Conservation (phyloP, 495 filamentous ascomycete species). For the Daldinia concentrica region DNA sequence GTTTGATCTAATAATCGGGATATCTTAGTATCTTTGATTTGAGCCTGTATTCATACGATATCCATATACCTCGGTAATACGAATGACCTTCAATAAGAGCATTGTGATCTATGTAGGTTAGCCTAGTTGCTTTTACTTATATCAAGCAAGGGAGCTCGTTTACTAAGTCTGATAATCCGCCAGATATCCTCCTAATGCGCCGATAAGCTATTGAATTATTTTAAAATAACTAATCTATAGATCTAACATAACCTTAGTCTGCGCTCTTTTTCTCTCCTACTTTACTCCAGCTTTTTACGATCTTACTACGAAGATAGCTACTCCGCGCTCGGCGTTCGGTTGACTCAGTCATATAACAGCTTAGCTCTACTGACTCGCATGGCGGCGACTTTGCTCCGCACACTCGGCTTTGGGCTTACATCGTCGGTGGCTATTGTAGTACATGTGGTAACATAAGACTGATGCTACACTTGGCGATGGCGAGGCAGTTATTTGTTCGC, state of each 20-base stretch:
- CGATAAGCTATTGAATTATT: too few species aligned
- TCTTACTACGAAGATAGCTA: slow-evolving; percentile 9
- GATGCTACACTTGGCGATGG: slow-evolving; percentile 14
- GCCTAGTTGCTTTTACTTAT: too few species aligned
- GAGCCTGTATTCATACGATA: too few species aligned
- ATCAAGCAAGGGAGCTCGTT: too few species aligned
- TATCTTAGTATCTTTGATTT: too few species aligned
- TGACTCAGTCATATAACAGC: slow-evolving; percentile 12
- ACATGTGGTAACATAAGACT: slow-evolving; percentile 10
- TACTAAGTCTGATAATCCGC: too few species aligned
- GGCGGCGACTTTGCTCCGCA: slow-evolving; percentile 8
- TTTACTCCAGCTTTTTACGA: background rate
- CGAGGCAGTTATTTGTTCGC: slow-evolving; percentile 11
- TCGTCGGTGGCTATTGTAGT: slow-evolving; percentile 8
- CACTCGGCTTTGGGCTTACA: slow-evolving; percentile 10
- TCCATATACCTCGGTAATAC: too few species aligned
- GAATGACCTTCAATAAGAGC: background rate
- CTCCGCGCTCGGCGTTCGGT: slow-evolving; percentile 6
- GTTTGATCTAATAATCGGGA: background rate
- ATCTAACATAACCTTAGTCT: too few species aligned
- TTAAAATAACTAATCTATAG: too few species aligned
- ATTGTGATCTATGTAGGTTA: too few species aligned
- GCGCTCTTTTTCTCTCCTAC: too few species aligned
- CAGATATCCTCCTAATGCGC: too few species aligned
- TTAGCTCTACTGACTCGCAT: slow-evolving; percentile 28